A percentile compares a stretch with the other conserved stretches of the same genome.
Conservation (phyloP, 257 asterid genomes). For the Eustoma russellianum region DNA sequence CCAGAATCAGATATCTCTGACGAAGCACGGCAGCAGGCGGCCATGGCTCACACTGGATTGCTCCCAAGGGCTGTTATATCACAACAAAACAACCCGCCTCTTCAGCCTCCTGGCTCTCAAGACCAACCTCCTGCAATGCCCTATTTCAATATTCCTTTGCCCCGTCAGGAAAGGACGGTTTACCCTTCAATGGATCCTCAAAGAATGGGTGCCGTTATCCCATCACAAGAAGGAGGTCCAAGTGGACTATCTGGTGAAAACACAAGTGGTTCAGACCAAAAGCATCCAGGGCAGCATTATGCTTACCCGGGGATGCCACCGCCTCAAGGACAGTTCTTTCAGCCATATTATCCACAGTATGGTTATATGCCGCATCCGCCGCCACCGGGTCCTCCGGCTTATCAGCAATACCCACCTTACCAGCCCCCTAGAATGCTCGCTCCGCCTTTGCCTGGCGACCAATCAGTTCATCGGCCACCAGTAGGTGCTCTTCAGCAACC, state of each 20-base stretch:
- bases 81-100: constrained; percentile 82
- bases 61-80: constrained; percentile 87
- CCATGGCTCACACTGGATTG: constrained; percentile 72
- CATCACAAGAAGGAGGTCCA: constrained; percentile 66
- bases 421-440: constrained; percentile 13
- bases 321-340: constrained; percentile 72
- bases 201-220: constrained; percentile 78
- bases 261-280: constrained; percentile 29
- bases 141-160: constrained; percentile 85
- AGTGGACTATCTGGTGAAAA: constrained; percentile 46
- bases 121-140: constrained; percentile 44
- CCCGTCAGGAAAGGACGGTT: constrained; percentile 65
- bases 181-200: constrained; percentile 99
- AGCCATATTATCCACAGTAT: constrained; percentile 51
- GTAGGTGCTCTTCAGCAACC: neutral
- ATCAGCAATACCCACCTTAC: constrained; percentile 33
- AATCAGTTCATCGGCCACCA: constrained; percentile 10
- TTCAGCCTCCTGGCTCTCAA: constrained; percentile 38
- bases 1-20: constrained; percentile 59
- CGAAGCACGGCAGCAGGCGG: constrained; percentile 69
- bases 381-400: constrained; percentile 40
- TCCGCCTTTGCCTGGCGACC: constrained; percentile 6
- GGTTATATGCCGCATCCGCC: constrained; percentile 68
- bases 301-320: constrained; percentile 50
- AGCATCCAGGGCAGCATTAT: constrained; percentile 28